phyloP scores from a whole-genome alignment of 768 basidiomycete species.

The Hericium coralloides region DNA sequence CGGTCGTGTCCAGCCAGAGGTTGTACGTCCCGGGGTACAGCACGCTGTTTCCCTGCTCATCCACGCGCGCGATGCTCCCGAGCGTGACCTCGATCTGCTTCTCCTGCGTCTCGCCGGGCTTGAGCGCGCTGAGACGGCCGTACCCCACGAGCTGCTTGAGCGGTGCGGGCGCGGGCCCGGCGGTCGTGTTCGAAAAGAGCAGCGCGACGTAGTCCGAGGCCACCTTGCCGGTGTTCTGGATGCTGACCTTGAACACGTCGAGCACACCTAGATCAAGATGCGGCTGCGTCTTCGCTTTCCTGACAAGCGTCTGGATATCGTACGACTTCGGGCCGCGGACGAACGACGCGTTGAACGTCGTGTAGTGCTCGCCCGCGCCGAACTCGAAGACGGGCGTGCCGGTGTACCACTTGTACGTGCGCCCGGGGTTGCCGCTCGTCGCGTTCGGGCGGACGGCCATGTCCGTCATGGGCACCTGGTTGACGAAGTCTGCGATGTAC shows the following conservation, averaged over 20 bases:
- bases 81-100: slow-evolving; percentile 36
- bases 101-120: slow-evolving; percentile 19
- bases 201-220: slow-evolving; percentile 49
- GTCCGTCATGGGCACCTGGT: slow-evolving; percentile 48
- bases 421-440: slow-evolving; percentile 33
- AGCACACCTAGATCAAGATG: slow-evolving; percentile 36
- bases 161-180: slow-evolving; percentile 41
- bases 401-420: slow-evolving; percentile 52
- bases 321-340: slow-evolving; percentile 26
- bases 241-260: slow-evolving; percentile 38
- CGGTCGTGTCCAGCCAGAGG: slow-evolving; percentile 33
- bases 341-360: slow-evolving; percentile 38
- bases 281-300: slow-evolving; percentile 7
- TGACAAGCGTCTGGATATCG: slow-evolving; percentile 32
- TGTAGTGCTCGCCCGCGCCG: slow-evolving; percentile 49
- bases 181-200: slow-evolving; percentile 38
- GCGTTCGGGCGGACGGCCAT: slow-evolving; percentile 43
- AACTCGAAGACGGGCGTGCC: slow-evolving; percentile 42
- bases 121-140: slow-evolving; percentile 29
- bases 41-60: slow-evolving; percentile 35
- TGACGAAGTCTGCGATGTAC: slow-evolving; percentile 40
- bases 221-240: slow-evolving; percentile 39
- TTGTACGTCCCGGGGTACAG: slow-evolving; percentile 37
- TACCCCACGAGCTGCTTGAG: slow-evolving; percentile 40
- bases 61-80: slow-evolving; percentile 40